Evolutionary conservation across 139 green algal genomes (phyloP).

Genomic region (Raphidocelis subcapitata): DNA sequence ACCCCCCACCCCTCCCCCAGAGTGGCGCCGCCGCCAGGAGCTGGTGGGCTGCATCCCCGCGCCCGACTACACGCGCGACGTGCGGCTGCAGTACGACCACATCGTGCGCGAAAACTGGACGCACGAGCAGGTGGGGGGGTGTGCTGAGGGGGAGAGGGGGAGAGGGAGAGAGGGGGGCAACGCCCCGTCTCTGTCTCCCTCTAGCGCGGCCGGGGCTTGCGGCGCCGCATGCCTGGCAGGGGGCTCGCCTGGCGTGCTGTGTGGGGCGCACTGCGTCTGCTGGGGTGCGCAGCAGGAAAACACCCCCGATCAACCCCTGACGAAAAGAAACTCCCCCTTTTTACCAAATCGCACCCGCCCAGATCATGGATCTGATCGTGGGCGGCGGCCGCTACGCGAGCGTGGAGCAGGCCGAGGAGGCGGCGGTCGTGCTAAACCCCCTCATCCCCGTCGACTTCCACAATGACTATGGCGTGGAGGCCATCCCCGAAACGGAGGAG

Average conservation of each 20-base stretch:
- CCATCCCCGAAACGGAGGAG: conserved; percentile 18
- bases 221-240: background rate
- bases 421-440: conserved; percentile 9
- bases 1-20: too few relatives aligned
- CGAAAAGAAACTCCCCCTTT: too few relatives aligned
- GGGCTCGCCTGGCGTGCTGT: background rate
- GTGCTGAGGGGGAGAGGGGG: too few relatives aligned
- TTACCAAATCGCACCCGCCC: too few relatives aligned
- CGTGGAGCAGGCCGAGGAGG: background rate
- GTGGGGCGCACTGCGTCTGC: background rate
- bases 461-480: background rate
- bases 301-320: too few relatives aligned
- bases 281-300: conserved; percentile 8
- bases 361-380: conserved; percentile 24
- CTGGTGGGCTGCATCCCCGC: too few relatives aligned
- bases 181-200: background rate
- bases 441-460: conserved; percentile 13
- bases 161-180: too few relatives aligned
- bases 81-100: too few relatives aligned
- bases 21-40: too few relatives aligned
- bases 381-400: conserved; percentile 7
- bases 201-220: background rate
- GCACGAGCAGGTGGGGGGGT: too few relatives aligned
- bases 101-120: too few relatives aligned
- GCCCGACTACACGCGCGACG: too few relatives aligned